Evolutionary conservation across 257 asterid species (phyloP).

Genomic region (Avicennia marina): DNA sequence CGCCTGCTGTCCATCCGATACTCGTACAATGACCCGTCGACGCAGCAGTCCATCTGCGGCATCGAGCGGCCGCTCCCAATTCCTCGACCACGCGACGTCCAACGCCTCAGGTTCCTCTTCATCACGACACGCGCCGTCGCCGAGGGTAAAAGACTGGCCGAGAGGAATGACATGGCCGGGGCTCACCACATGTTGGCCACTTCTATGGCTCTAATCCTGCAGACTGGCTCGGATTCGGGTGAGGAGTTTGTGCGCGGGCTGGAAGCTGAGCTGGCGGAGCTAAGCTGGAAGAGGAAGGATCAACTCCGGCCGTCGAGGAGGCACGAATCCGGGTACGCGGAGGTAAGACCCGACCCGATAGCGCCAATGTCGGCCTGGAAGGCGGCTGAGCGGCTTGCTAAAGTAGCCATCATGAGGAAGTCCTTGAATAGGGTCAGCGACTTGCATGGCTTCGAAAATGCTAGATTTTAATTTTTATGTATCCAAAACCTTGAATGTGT

Average conservation of each 20-base stretch:
- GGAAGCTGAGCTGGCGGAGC: conserved; percentile 69
- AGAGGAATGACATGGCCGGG: conserved; percentile 45
- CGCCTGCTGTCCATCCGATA: conserved; percentile 56
- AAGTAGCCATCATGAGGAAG: conserved; percentile 88
- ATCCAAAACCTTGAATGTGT: no score
- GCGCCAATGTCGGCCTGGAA: conserved; percentile 99
- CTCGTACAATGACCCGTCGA: conserved; percentile 69
- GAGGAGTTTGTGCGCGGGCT: conserved; percentile 65
- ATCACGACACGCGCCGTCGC: conserved; percentile 67
- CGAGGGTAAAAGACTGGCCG: conserved; percentile 51
- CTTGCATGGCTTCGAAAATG: conserved; percentile 92
- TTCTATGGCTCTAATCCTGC: conserved; percentile 51
- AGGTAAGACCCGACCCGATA: conserved; percentile 67
- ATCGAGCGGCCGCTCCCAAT: conserved; percentile 44
- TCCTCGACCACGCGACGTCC: conserved; percentile 48
- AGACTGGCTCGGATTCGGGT: conserved; percentile 51
- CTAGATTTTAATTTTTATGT: conserved; percentile 78
- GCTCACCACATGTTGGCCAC: conserved; percentile 63
- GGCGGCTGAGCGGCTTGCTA: conserved; percentile 96
- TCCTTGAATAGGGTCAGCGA: conserved; percentile 95
- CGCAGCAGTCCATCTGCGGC: conserved; percentile 36
- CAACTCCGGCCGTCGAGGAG: conserved; percentile 28
- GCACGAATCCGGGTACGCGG: conserved; percentile 26
- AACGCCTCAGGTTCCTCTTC: conserved; percentile 51
- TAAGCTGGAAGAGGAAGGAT: conserved; percentile 44